Conservation (phyloP, 139 green algal species). For the Tetraselmis chui region DNA sequence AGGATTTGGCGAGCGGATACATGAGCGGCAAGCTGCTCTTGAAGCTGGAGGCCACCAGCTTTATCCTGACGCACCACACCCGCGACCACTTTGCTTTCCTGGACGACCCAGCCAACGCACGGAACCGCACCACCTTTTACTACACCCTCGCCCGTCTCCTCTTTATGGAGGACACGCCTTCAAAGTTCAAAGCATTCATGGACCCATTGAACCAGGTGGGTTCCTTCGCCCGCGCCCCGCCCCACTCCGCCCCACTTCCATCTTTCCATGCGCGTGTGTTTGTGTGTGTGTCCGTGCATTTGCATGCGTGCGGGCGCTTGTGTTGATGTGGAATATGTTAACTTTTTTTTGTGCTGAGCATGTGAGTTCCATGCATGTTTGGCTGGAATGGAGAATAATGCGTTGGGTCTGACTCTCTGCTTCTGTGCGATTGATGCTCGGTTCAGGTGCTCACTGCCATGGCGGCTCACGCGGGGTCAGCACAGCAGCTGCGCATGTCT, state of each 20-base stretch:
- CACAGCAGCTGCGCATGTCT: slow-evolving; percentile 27
- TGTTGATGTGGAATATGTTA: no score
- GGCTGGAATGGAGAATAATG: no score
- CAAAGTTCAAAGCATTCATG: slow-evolving; percentile 88
- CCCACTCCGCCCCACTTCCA: no score
- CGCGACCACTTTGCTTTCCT: slow-evolving; percentile 79
- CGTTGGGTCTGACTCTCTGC: no score
- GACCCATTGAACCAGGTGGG: slow-evolving; percentile 79
- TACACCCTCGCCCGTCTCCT: slow-evolving; percentile 83
- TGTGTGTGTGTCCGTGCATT: not conserved
- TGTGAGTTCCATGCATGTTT: no score
- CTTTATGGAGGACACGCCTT: slow-evolving; percentile 91
- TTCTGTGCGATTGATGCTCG: not conserved
- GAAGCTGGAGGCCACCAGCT: slow-evolving; percentile 83
- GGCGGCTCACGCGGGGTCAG: not conserved
- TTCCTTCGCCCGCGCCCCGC: no score
- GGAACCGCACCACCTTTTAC: slow-evolving; percentile 92
- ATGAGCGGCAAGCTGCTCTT: slow-evolving; percentile 96
- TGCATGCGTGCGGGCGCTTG: no score
- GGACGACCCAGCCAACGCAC: slow-evolving; percentile 61
- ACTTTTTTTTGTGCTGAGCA: no score
- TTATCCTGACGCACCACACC: slow-evolving; percentile 81
- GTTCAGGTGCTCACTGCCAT: not conserved
- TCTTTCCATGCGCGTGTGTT: not conserved
- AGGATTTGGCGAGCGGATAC: slow-evolving; percentile 89